phyloP scores from a whole-genome alignment of 2,329 filamentous ascomycete genomes.

The Talaromyces sp. region DNA sequence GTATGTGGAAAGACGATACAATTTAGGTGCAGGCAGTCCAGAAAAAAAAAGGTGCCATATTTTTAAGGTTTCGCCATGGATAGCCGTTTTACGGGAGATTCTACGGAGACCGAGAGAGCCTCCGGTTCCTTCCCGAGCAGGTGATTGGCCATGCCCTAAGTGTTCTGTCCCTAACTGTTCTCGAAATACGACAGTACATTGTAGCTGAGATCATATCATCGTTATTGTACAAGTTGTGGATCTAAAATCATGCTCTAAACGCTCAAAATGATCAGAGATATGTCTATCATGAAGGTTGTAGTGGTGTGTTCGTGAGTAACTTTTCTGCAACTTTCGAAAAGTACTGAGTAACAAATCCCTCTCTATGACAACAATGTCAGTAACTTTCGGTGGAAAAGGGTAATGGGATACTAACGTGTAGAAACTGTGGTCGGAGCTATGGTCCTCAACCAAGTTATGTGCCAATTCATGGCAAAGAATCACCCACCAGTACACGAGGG shows the following conservation, averaged over 20 bases:
- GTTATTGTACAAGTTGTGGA: background rate
- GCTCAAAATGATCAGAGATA: background rate
- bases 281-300: background rate
- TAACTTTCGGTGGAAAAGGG: background rate
- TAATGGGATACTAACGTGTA: slow-evolving; percentile 53
- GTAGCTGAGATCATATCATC: background rate
- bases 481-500: slow-evolving; percentile 86
- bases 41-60: background rate
- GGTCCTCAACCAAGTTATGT: slow-evolving; percentile 79
- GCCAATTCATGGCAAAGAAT: slow-evolving; percentile 94
- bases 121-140: slow-evolving; percentile 5
- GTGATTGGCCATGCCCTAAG: slow-evolving; percentile 6
- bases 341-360: slow-evolving; percentile 75
- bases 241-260: background rate
- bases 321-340: slow-evolving; percentile 66
- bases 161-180: too few species aligned
- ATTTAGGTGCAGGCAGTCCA: background rate
- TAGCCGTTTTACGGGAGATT: slow-evolving; percentile 1
- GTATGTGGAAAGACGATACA: background rate
- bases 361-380: slow-evolving; percentile 42
- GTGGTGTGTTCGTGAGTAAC: slow-evolving; percentile 27
- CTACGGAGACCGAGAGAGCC: slow-evolving; percentile 3
- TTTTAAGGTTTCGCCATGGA: slow-evolving; percentile 1
- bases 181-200: background rate
- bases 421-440: slow-evolving; percentile 76